These are phyloP conservation scores for Solanum habrochaites DNA, from an alignment of 257 asterid genomes.

Conservation along the genomic window DNA sequence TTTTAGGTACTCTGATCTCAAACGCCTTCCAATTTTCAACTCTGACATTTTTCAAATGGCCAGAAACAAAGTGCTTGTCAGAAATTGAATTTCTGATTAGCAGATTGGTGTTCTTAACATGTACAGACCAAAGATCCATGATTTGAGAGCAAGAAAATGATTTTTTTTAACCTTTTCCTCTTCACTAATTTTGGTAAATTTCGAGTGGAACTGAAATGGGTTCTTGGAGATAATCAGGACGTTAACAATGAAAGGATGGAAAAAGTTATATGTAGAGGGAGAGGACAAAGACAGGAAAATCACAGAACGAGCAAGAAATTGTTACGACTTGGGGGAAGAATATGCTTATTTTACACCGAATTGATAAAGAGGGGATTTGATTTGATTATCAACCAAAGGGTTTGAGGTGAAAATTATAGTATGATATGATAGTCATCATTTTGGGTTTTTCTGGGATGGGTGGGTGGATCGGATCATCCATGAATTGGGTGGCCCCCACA, in stretches of 20 bases:
- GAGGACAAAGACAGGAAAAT: background rate
- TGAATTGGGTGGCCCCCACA: background rate
- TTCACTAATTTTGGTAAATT: background rate
- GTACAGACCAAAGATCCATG: slow-evolving; percentile 48
- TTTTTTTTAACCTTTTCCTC: background rate
- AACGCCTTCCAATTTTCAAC: slow-evolving; percentile 7
- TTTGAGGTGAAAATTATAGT: background rate
- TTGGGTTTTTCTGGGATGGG: background rate
- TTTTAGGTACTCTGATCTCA: slow-evolving; percentile 31
- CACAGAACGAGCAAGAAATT: background rate
- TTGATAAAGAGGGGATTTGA: background rate
- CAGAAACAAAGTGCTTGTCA: slow-evolving; percentile 37
- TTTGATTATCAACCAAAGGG: background rate
- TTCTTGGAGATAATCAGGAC: background rate
- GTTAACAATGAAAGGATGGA: background rate
- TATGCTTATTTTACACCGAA: background rate
- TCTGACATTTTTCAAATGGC: slow-evolving; percentile 25
- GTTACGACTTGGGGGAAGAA: background rate
- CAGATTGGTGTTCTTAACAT: slow-evolving; percentile 24
- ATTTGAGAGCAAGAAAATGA: background rate
- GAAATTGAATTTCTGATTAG: slow-evolving; percentile 32
- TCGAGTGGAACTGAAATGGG: background rate
- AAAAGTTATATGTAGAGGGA: background rate
- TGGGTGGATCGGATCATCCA: background rate
- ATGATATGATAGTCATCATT: background rate